Conservation (phyloP, 2,329 filamentous ascomycete species). For the Ceratocystis alfenasii region DNA sequence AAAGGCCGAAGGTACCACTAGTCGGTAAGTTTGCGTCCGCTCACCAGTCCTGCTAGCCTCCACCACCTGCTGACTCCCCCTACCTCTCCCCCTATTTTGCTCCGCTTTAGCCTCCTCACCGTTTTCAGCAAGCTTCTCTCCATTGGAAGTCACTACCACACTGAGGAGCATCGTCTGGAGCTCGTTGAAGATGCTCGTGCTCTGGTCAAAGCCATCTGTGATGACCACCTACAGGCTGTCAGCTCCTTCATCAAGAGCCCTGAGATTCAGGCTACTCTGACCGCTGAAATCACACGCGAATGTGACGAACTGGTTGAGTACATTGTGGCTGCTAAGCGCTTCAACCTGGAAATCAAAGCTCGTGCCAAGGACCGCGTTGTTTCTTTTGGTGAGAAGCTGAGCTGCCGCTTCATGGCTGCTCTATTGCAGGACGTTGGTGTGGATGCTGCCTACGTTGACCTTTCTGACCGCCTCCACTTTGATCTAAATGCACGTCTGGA, state of each 20-base stretch:
- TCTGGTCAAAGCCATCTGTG: slow-evolving; percentile 68
- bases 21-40: slow-evolving; percentile 52
- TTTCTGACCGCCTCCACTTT: slow-evolving; percentile 69
- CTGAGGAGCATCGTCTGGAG: slow-evolving; percentile 40
- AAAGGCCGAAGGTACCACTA: slow-evolving; percentile 90
- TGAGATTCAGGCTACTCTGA: slow-evolving; percentile 46
- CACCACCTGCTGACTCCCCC: slow-evolving; percentile 5
- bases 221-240: slow-evolving; percentile 68
- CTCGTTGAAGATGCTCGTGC: slow-evolving; percentile 54
- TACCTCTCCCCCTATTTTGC: not conserved
- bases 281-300: slow-evolving; percentile 59
- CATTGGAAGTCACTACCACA: slow-evolving; percentile 42
- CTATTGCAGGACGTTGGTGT: slow-evolving; percentile 72
- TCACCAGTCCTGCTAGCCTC: not conserved
- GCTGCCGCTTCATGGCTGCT: slow-evolving; percentile 80
- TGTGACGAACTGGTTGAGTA: slow-evolving; percentile 72
- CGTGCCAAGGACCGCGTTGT: slow-evolving; percentile 78
- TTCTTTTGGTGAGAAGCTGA: slow-evolving; percentile 90
- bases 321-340: slow-evolving; percentile 50
- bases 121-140: slow-evolving; percentile 46
- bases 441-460: slow-evolving; percentile 78
- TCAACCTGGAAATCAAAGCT: slow-evolving; percentile 63
- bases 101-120: slow-evolving; percentile 37
- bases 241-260: slow-evolving; percentile 48
- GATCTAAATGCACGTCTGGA: slow-evolving; percentile 48